Evolutionary conservation across 345 rosid species (phyloP), one percentile per base, ranked within the genome.

Genomic region (Populus pruinosa): DNA sequence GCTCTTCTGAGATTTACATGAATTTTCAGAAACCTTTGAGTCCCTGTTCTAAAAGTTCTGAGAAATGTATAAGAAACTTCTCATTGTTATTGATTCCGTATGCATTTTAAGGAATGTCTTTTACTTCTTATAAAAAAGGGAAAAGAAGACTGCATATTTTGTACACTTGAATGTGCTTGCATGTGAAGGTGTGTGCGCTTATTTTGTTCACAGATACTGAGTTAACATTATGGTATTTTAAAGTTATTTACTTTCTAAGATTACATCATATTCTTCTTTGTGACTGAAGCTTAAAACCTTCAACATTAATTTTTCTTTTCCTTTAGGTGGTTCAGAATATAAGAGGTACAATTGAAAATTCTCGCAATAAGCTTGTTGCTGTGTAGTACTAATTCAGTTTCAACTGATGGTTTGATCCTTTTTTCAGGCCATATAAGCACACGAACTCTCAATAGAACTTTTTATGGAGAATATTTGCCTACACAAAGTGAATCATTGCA

Each of bases 381-480:
- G 39, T 6, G 10, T 6, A 18, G 69, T 18, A 7, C 9, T 33
- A 0, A 17, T 65, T 65, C 69, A 65, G 9, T 35, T 65, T 29
- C 36, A 33, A 7, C 39, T 29, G 69, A 29, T 76, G 53, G 43
- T 71, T 47, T 79, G 77, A 29, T 29, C 71, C 39, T 21, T 0
- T 66, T 39, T 72, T 47, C 79, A 85, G 90, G 88, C 44, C 79
- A 71, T 72, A 59, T 67, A 67, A 56, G 76, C 64, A 67, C 74
- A 23, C 63, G 25, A 70, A 33, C 74, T 43, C 72, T 62, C 36
- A 49, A 5, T 73, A 81, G 49, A 73, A 71, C 66, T 47, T 82
- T 76, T 62, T 39, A 14, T 72, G 21, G 50, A 64, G 78, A 76
- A 73, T 75, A 71, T 79, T 55, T 80, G 72, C 76, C 47, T 38